Evolutionary conservation across 2,329 filamentous ascomycete genomes (phyloP).

Genomic region (Trichoderma oligosporum): DNA sequence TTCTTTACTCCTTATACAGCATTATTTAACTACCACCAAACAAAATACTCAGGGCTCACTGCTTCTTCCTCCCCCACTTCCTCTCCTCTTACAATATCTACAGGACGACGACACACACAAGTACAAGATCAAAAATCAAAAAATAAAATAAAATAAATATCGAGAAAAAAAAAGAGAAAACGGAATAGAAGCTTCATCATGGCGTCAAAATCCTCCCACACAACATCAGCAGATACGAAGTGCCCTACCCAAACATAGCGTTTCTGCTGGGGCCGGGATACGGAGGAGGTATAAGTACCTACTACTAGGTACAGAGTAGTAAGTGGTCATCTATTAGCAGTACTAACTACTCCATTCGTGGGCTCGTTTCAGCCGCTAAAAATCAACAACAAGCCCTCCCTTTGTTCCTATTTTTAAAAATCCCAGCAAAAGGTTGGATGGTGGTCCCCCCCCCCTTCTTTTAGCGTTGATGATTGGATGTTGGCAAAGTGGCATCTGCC

Average conservation of each 20-base stretch:
- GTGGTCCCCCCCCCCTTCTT: background rate
- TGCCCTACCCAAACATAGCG: constrained; percentile 9
- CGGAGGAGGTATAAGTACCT: background rate
- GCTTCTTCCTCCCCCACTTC: no score
- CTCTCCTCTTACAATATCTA: no score
- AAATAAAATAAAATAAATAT: background rate
- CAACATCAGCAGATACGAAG: constrained; percentile 20
- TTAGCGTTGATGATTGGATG: constrained; percentile 9
- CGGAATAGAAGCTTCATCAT: background rate
- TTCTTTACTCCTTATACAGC: no score
- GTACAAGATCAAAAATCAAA: no score
- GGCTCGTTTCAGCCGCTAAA: background rate
- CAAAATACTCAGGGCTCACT: no score
- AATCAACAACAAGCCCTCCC: background rate
- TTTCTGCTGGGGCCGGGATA: no score
- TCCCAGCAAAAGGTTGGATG: background rate
- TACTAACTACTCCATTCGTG: no score
- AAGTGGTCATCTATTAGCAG: no score
- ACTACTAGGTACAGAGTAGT: no score
- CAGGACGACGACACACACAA: no score
- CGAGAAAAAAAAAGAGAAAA: background rate
- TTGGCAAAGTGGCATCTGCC: background rate
- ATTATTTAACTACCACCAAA: no score
- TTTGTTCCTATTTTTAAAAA: constrained; percentile 18
- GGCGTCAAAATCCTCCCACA: constrained; percentile 17